Conservation (phyloP, 2,329 filamentous ascomycete species). For the Stachybotrys echinatus region DNA sequence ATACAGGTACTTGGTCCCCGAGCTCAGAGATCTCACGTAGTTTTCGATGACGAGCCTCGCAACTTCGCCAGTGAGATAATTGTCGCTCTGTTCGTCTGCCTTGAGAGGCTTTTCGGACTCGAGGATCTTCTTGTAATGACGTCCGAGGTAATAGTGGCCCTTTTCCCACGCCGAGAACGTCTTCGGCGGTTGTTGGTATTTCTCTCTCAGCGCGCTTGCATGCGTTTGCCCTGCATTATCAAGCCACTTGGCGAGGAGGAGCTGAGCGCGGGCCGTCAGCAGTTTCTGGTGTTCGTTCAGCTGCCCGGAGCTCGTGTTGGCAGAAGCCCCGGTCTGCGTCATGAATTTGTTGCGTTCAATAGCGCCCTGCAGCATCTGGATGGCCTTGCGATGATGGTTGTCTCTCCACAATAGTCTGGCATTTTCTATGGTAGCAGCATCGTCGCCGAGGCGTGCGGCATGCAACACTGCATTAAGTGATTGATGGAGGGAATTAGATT, state of each 20-base stretch:
- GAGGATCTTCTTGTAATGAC: constrained; percentile 93
- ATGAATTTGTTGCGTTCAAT: constrained; percentile 78
- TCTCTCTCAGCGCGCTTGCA: constrained; percentile 69
- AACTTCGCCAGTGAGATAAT: constrained; percentile 74
- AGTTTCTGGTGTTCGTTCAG: constrained; percentile 49
- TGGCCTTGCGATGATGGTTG: constrained; percentile 89
- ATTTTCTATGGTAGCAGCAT: constrained; percentile 89
- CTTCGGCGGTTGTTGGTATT: constrained; percentile 78
- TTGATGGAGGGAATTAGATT: constrained; percentile 75
- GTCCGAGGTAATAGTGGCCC: constrained; percentile 92
- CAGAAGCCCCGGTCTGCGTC: constrained; percentile 33
- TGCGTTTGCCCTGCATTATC: constrained; percentile 93
- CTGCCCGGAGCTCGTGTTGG: constrained; percentile 24
- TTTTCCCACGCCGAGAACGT: constrained; percentile 80
- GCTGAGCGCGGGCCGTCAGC: constrained; percentile 70
- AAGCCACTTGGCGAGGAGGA: constrained; percentile 94
- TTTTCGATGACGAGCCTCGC: constrained; percentile 90
- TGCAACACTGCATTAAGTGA: constrained; percentile 93
- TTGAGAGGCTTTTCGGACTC: constrained; percentile 81
- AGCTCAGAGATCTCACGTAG: constrained; percentile 79
- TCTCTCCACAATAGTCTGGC: constrained; percentile 90
- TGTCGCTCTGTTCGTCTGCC: constrained; percentile 69
- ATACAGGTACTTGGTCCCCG: constrained; percentile 92
- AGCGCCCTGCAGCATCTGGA: constrained; percentile 81
- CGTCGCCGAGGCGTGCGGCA: constrained; percentile 77